Evolutionary conservation across 2,329 filamentous ascomycete species (phyloP).

Genomic region (Ascochyta rabiei): DNA sequence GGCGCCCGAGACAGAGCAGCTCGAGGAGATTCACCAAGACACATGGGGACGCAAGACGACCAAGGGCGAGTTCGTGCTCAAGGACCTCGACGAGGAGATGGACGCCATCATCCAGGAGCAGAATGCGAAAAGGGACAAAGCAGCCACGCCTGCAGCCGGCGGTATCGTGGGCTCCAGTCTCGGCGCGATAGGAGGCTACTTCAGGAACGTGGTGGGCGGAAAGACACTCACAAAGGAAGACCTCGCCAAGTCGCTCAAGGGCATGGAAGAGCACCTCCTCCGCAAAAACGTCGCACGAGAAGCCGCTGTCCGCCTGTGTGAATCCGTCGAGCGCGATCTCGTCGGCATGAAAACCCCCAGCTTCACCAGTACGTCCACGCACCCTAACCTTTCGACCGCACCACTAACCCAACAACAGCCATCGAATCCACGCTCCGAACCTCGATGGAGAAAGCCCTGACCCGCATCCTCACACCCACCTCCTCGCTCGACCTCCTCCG

Average conservation of each 20-base stretch:
- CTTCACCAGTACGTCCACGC: constrained; percentile 70
- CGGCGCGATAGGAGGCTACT: constrained; percentile 83
- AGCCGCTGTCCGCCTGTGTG: constrained; percentile 87
- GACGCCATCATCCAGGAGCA: constrained; percentile 84
- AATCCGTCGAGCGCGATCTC: constrained; percentile 88
- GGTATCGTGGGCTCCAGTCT: constrained; percentile 80
- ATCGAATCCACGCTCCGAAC: constrained; percentile 82
- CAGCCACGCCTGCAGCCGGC: constrained; percentile 34
- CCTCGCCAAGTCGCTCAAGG: constrained; percentile 88
- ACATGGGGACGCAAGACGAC: constrained; percentile 84
- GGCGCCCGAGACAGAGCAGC: constrained; percentile 58
- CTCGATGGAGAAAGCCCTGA: constrained; percentile 90
- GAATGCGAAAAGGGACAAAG: constrained; percentile 60
- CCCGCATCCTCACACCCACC: constrained; percentile 94
- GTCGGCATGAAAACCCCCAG: constrained; percentile 88
- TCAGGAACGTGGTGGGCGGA: constrained; percentile 93
- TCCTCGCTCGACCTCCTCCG: constrained; percentile 92
- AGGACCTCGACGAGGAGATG: constrained; percentile 91
- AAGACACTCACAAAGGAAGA: constrained; percentile 90
- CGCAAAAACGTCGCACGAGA: constrained; percentile 97
- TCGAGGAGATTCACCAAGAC: constrained; percentile 77
- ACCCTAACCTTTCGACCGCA: not conserved
- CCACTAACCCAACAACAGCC: constrained; percentile 48
- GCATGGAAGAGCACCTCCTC: constrained; percentile 93
- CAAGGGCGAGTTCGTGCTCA: constrained; percentile 92